Conservation (phyloP, 768 basidiomycete species). For the Porphyrellus cyaneotinctus region DNA sequence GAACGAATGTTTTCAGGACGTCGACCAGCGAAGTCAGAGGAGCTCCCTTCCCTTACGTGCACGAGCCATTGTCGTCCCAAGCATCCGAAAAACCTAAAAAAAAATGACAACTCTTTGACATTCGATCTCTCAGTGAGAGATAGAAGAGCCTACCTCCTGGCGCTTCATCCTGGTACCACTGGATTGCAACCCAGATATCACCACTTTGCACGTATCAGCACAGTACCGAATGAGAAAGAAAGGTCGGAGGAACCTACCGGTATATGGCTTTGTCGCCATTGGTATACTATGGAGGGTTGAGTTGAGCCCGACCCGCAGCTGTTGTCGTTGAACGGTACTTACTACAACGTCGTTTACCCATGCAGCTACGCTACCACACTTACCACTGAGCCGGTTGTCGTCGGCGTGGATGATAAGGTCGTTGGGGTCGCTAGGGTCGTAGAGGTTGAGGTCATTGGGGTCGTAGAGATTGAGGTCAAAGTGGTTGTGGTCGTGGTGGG, state of each 20-base stretch:
- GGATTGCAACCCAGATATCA: not conserved
- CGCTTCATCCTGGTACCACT: not conserved
- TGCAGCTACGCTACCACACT: not conserved
- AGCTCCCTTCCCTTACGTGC: not conserved
- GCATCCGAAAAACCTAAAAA: not conserved
- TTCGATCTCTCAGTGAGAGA: not conserved
- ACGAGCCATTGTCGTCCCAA: not conserved
- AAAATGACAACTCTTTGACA: not conserved
- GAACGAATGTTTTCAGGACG: no score
- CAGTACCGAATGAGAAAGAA: not conserved
- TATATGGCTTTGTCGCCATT: not conserved
- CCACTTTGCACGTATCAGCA: not conserved
- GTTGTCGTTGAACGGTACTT: not conserved
- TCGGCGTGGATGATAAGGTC: not conserved
- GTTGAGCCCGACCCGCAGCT: no score
- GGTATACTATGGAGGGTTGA: not conserved
- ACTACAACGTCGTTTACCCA: not conserved
- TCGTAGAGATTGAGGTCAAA: no score
- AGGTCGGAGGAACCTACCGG: not conserved
- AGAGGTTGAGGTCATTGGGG: not conserved
- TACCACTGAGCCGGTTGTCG: not conserved
- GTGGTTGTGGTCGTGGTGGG: no score
- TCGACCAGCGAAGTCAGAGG: no score
- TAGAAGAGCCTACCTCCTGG: not conserved
- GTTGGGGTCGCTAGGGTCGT: not conserved